These are phyloP conservation scores for Paramecium primaurelia DNA, from an alignment of 73 alveolate genomes.

Conservation along the genomic window DNA sequence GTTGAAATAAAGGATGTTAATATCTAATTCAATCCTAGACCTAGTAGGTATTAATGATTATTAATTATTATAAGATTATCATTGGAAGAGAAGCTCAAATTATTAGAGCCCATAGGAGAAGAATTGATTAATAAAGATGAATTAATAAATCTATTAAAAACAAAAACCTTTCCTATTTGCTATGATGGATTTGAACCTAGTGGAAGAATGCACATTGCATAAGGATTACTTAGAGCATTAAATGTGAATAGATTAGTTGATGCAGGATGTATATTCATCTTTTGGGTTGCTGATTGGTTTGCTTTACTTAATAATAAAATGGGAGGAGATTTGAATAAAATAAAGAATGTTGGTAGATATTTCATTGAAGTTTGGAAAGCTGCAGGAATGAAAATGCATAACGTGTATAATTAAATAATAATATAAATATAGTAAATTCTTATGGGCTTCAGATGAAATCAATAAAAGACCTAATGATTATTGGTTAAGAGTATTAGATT, in stretches of 20 bases:
- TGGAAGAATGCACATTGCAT: constrained; percentile 99
- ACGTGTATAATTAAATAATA: constrained; percentile 45
- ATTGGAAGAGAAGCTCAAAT: constrained; percentile 67
- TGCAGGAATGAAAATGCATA: constrained; percentile 98
- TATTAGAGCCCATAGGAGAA: constrained; percentile 85
- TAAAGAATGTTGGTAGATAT: constrained; percentile 93
- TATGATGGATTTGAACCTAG: constrained; percentile 99
- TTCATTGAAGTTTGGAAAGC: constrained; percentile 99
- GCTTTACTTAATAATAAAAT: constrained; percentile 99
- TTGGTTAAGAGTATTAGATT: constrained; percentile 98
- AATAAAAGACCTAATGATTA: constrained; percentile 95
- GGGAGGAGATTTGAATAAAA: constrained; percentile 87
- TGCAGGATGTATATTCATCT: constrained; percentile 98
- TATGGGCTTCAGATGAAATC: constrained; percentile 99
- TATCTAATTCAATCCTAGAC: constrained; percentile 41
- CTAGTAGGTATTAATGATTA: constrained; percentile 3
- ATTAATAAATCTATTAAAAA: constrained; percentile 70
- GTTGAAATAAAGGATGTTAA: constrained; percentile 30
- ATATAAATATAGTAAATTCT: constrained; percentile 67
- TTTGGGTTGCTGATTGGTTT: constrained; percentile 99
- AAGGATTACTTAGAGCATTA: constrained; percentile 97
- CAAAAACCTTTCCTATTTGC: constrained; percentile 87
- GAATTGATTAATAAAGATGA: constrained; percentile 85
- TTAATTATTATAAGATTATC: constrained; percentile 44
- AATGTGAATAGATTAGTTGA: constrained; percentile 98